Evolutionary conservation across 306 rosid species (phyloP).

Genomic region (Adenanthera pavonina): DNA sequence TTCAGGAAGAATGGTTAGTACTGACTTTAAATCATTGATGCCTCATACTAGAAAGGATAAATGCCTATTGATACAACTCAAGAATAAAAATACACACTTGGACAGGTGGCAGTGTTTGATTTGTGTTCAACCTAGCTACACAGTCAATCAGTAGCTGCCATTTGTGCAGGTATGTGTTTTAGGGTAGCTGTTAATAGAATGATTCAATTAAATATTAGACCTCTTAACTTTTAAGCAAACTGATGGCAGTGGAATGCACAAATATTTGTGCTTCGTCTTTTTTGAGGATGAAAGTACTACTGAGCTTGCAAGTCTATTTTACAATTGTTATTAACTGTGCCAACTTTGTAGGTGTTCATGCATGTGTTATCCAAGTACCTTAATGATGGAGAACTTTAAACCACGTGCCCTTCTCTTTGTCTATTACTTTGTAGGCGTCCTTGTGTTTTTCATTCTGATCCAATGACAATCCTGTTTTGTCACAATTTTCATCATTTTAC

Average conservation of each 20-base stretch:
- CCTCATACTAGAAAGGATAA: background rate
- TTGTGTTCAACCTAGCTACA: no score
- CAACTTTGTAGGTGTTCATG: slow-evolving; percentile 4
- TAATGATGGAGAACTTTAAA: background rate
- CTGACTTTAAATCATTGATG: slow-evolving; percentile 21
- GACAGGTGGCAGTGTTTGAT: background rate
- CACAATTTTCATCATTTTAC: slow-evolving; percentile 6
- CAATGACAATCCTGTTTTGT: background rate
- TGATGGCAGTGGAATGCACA: slow-evolving; percentile 17
- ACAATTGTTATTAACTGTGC: background rate
- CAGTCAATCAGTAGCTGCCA: background rate
- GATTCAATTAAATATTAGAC: background rate
- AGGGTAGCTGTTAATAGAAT: background rate
- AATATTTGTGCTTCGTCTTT: background rate
- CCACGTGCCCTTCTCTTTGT: background rate
- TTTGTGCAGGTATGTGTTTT: background rate
- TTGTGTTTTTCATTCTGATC: background rate
- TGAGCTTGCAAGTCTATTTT: background rate
- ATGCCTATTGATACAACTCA: background rate
- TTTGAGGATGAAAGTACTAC: background rate
- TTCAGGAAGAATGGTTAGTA: background rate
- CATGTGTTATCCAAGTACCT: background rate
- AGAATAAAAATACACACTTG: background rate
- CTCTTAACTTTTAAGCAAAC: slow-evolving; percentile 19
- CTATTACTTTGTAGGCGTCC: background rate